These are phyloP conservation scores for Aureobasidium namibiae DNA, from an alignment of 2,329 filamentous ascomycete genomes.

Conservation along the genomic window DNA sequence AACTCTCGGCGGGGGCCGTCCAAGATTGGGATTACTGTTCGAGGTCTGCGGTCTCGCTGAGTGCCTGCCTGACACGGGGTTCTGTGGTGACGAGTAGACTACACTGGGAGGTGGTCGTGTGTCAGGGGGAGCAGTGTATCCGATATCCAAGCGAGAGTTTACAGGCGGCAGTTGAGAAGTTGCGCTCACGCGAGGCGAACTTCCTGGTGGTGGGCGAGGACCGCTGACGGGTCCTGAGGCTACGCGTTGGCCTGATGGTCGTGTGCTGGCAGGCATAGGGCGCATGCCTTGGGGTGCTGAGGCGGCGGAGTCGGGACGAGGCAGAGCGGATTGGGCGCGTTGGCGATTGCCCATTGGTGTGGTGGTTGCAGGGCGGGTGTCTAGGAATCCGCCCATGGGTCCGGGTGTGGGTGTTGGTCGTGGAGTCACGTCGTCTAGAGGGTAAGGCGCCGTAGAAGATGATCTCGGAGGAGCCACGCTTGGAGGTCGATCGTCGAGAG, in stretches of 20 bases:
- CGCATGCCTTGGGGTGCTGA: background rate
- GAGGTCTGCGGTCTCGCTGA: background rate
- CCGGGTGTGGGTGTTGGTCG: background rate
- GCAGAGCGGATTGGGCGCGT: conserved; percentile 44
- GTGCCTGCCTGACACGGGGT: background rate
- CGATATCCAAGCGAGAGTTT: conserved; percentile 29
- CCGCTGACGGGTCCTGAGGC: conserved; percentile 23
- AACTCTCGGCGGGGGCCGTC: background rate
- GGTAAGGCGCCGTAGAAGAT: conserved; percentile 59
- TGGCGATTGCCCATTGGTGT: conserved; percentile 40
- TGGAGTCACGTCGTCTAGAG: conserved; percentile 56
- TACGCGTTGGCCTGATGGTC: conserved; percentile 19
- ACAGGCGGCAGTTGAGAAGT: conserved; percentile 9
- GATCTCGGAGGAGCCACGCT: conserved; percentile 45
- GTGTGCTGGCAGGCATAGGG: background rate
- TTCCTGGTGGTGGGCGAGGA: background rate
- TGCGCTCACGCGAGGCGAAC: conserved; percentile 17
- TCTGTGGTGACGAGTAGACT: background rate
- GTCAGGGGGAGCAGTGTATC: conserved; percentile 36
- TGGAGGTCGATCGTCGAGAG: conserved; percentile 35
- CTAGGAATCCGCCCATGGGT: conserved; percentile 15
- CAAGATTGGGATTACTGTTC: background rate
- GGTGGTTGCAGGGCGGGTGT: conserved; percentile 40
- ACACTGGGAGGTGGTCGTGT: conserved; percentile 32
- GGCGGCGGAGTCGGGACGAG: conserved; percentile 25